These are phyloP conservation scores for Hymenoscyphus occultus DNA, from an alignment of 2,329 filamentous ascomycete genomes.

Conservation along the genomic window DNA sequence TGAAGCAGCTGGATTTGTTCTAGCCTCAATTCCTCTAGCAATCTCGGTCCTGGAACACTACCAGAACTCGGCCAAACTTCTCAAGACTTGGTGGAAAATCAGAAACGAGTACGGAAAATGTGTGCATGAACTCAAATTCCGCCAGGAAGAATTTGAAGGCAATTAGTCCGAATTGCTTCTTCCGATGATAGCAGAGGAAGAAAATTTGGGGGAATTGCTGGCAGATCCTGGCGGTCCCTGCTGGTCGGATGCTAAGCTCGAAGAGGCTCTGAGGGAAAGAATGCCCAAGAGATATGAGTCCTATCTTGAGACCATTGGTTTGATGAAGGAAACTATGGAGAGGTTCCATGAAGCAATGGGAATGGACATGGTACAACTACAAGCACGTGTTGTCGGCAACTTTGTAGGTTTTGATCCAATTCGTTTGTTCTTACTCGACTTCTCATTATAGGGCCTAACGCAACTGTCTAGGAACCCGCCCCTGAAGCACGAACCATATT, in stretches of 20 bases:
- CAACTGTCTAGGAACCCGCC: neutral
- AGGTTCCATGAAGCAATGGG: slow-evolving; percentile 17
- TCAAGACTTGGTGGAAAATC: slow-evolving; percentile 23
- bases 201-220: slow-evolving; percentile 13
- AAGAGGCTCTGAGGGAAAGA: slow-evolving; percentile 14
- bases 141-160: slow-evolving; percentile 18
- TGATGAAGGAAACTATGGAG: slow-evolving; percentile 17
- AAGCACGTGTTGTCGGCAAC: slow-evolving; percentile 12
- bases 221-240: slow-evolving; percentile 16
- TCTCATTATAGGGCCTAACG: no score
- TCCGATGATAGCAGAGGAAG: slow-evolving; percentile 21
- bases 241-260: slow-evolving; percentile 19
- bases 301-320: slow-evolving; percentile 21
- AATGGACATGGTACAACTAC: slow-evolving; percentile 19
- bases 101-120: slow-evolving; percentile 21
- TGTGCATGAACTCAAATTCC: slow-evolving; percentile 18
- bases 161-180: slow-evolving; percentile 21
- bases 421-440: neutral
- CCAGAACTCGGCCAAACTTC: slow-evolving; percentile 13
- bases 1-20: slow-evolving; percentile 21
- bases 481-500: neutral
- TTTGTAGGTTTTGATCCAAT: slow-evolving; percentile 12
- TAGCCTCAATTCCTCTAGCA: slow-evolving; percentile 21
- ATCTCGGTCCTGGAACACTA: slow-evolving; percentile 24
- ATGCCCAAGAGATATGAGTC: slow-evolving; percentile 21